phyloP scores from a whole-genome alignment of 2,329 filamentous ascomycete species.

The Sarocladium kiliense region DNA sequence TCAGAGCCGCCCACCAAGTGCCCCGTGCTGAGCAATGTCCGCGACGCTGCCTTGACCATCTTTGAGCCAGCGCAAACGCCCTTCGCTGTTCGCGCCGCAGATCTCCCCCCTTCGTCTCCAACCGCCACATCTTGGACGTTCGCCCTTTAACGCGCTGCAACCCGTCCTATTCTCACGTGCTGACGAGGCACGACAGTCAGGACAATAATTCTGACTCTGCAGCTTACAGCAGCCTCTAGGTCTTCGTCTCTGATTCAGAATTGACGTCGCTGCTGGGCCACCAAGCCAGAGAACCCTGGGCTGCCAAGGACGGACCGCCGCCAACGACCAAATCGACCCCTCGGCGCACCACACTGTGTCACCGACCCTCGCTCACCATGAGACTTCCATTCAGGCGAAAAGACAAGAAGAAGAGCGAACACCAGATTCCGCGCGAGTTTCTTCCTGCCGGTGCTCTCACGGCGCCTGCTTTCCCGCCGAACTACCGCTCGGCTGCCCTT shows the following conservation, averaged over 20 bases:
- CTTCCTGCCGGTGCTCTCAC: conserved; percentile 21
- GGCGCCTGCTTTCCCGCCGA: conserved; percentile 29
- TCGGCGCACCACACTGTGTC: background rate
- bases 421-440: conserved; percentile 24
- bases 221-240: background rate
- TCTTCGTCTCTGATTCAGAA: background rate
- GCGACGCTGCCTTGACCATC: background rate
- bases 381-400: conserved; percentile 32
- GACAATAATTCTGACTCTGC: background rate
- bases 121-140: background rate
- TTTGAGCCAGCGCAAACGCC: background rate
- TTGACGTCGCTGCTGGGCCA: background rate
- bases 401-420: conserved; percentile 29
- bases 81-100: background rate
- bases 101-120: background rate
- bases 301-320: background rate
- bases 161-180: background rate
- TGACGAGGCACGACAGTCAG: background rate
- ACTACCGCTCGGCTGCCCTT: conserved; percentile 32
- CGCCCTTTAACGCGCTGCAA: background rate
- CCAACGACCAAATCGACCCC: background rate
- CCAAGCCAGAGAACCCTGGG: background rate
- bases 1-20: background rate
- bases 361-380: conserved; percentile 21
- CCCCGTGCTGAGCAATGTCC: background rate